Evolutionary conservation across 2,329 filamentous ascomycete genomes (phyloP).

Genomic region (Pleomassaria siparia): DNA sequence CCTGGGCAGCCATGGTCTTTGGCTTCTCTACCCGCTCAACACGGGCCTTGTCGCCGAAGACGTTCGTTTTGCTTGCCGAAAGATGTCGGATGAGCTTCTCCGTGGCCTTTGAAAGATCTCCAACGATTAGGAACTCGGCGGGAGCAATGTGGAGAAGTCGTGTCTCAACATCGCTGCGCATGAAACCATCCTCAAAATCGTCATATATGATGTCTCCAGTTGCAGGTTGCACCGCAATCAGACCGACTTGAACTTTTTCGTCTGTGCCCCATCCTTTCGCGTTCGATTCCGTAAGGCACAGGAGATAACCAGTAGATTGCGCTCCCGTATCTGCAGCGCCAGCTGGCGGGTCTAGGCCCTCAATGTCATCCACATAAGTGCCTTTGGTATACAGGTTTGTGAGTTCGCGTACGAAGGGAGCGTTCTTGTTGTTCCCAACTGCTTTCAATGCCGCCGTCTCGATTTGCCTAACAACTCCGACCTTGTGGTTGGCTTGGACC

Average conservation of each 20-base stretch:
- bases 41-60: conserved; percentile 87
- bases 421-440: conserved; percentile 88
- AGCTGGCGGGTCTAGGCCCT: conserved; percentile 64
- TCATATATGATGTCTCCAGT: conserved; percentile 97
- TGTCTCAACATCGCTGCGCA: conserved; percentile 95
- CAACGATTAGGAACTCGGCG: conserved; percentile 92
- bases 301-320: conserved; percentile 75
- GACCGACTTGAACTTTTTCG: conserved; percentile 88
- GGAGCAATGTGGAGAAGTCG: conserved; percentile 92
- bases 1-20: conserved; percentile 80
- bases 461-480: conserved; percentile 89
- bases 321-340: conserved; percentile 57
- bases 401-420: conserved; percentile 87
- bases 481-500: conserved; percentile 90
- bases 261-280: conserved; percentile 81
- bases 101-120: conserved; percentile 83
- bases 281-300: conserved; percentile 86
- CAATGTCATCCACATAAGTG: conserved; percentile 93
- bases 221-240: conserved; percentile 91
- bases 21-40: conserved; percentile 76
- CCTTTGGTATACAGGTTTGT: conserved; percentile 98
- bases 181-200: conserved; percentile 94
- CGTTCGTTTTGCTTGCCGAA: conserved; percentile 82
- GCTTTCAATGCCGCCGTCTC: conserved; percentile 97
- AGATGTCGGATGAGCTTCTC: conserved; percentile 91